These are phyloP conservation scores for Citrus sinensis DNA, from an alignment of 345 rosid genomes.

Conservation along the genomic window DNA sequence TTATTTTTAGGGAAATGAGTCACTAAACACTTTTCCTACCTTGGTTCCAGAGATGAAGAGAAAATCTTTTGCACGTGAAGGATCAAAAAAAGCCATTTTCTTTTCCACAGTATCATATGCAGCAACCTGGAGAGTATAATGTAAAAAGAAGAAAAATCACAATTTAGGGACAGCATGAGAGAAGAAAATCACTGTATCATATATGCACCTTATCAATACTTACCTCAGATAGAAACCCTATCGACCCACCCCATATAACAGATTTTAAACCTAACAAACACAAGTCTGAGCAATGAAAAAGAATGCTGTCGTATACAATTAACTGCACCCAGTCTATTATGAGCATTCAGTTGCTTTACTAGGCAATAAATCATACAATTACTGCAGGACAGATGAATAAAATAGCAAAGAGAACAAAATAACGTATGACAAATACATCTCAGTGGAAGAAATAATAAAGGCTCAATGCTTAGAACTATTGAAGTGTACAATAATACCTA, in stretches of 20 bases:
- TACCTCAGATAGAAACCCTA: neutral
- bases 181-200: neutral
- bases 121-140: constrained; percentile 60
- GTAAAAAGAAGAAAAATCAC: neutral
- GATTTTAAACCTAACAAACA: neutral
- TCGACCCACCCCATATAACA: neutral
- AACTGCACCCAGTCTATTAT: neutral
- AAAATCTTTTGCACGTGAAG: constrained; percentile 82
- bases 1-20: neutral
- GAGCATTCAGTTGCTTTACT: neutral
- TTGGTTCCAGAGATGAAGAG: constrained; percentile 98
- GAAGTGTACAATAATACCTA: constrained; percentile 17
- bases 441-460: neutral
- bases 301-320: neutral
- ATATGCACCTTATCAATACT: neutral
- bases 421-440: neutral
- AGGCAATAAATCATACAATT: neutral
- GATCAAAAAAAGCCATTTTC: constrained; percentile 96
- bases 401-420: neutral
- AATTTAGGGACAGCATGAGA: neutral
- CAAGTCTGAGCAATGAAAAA: neutral
- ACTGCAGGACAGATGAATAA: constrained; percentile 1
- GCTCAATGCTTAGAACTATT: neutral
- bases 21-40: constrained; percentile 32
- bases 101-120: constrained; percentile 78